phyloP scores from a whole-genome alignment of 139 green algal genomes.

The Chlamydomonas sp. region DNA sequence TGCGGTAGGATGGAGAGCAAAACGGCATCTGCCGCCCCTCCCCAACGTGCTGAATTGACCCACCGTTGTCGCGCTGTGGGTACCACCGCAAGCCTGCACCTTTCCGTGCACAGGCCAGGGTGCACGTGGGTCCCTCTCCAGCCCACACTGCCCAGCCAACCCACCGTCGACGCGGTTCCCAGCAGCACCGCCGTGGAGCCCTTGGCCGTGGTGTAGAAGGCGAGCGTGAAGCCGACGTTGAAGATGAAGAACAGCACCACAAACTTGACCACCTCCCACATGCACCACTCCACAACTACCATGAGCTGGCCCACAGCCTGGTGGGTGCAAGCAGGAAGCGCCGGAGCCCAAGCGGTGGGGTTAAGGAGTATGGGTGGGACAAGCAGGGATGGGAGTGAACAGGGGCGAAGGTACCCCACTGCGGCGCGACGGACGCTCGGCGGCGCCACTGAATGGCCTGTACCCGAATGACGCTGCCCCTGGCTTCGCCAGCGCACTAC shows the following conservation, averaged over 20 bases:
- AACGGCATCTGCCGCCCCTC: neutral
- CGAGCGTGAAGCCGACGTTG: slow-evolving; percentile 67
- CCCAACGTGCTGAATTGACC: neutral
- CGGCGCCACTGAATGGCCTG: too few species aligned
- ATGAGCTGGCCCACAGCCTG: slow-evolving; percentile 46
- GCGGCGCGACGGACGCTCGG: too few species aligned
- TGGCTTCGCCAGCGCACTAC: too few species aligned
- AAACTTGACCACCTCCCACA: slow-evolving; percentile 57
- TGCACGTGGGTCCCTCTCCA: neutral
- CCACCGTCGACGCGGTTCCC: neutral
- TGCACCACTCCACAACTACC: slow-evolving; percentile 59
- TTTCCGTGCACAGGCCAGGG: too few species aligned
- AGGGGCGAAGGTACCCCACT: too few species aligned
- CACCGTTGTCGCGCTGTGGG: neutral
- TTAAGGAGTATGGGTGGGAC: neutral
- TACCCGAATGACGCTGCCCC: too few species aligned
- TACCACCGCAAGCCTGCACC: too few species aligned
- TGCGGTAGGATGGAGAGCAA: too few species aligned
- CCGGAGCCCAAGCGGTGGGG: too few species aligned
- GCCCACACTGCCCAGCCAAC: too few species aligned
- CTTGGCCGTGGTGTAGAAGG: slow-evolving; percentile 60
- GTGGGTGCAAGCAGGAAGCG: neutral
- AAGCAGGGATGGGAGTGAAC: neutral
- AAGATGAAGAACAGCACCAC: slow-evolving; percentile 49
- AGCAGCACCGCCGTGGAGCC: slow-evolving; percentile 27